Evolutionary conservation across 2,329 filamentous ascomycete species (phyloP).

Genomic region (Colletotrichum paranaense): DNA sequence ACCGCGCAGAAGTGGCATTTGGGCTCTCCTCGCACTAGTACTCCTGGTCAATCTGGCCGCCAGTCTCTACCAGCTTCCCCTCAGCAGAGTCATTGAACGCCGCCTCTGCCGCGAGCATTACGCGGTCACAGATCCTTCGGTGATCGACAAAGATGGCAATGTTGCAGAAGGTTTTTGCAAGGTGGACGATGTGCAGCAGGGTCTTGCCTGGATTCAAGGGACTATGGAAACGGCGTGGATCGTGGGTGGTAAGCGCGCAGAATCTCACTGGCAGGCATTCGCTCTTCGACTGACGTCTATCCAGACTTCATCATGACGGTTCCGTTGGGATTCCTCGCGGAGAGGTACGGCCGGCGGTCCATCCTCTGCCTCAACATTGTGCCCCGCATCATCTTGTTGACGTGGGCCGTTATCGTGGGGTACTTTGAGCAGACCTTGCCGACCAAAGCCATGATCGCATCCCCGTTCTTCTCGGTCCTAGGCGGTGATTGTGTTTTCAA

Average conservation of each 20-base stretch:
- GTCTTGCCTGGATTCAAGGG: constrained; percentile 64
- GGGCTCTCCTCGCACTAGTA: constrained; percentile 51
- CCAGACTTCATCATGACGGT: constrained; percentile 62
- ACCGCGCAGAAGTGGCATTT: constrained; percentile 29
- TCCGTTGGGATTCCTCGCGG: constrained; percentile 57
- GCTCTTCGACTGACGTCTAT: background rate
- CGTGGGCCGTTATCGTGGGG: constrained; percentile 53
- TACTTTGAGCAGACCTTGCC: constrained; percentile 51
- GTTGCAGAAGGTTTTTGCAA: constrained; percentile 67
- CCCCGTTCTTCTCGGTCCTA: constrained; percentile 55
- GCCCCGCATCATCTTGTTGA: constrained; percentile 52
- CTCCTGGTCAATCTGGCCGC: constrained; percentile 59
- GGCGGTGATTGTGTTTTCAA: constrained; percentile 64
- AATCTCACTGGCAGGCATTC: too few species aligned
- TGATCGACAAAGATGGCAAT: constrained; percentile 44
- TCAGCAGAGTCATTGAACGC: constrained; percentile 58
- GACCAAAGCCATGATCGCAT: constrained; percentile 51
- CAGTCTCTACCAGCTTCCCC: constrained; percentile 60
- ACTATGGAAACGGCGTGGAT: constrained; percentile 61
- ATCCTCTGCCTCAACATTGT: constrained; percentile 57
- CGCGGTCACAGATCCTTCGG: constrained; percentile 48
- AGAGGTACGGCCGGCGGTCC: constrained; percentile 52
- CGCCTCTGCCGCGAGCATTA: constrained; percentile 65
- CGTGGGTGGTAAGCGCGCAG: constrained; percentile 51
- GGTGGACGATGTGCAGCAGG: constrained; percentile 60